A percentile compares a stretch with the other conserved stretches of the same genome.
Conservation (phyloP, 257 asterid species). For the Solanum chmielewskii region DNA sequence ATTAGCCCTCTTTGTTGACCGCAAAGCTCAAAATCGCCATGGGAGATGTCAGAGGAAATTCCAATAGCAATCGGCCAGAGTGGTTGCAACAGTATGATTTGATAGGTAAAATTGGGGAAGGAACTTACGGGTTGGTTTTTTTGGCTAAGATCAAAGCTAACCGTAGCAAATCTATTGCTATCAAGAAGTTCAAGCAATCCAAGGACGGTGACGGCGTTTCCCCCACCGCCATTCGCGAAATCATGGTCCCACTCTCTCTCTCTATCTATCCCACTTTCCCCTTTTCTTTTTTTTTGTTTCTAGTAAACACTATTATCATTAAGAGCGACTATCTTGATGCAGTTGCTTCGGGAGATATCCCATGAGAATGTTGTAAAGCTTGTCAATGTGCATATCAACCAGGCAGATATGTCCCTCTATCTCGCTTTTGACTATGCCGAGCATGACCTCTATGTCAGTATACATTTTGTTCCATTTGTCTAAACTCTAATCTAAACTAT, state of each 20-base stretch:
- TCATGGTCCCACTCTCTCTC: constrained; percentile 41
- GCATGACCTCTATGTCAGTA: constrained; percentile 93
- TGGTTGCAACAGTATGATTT: constrained; percentile 95
- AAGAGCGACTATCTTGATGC: constrained; percentile 9
- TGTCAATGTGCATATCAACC: constrained; percentile 93
- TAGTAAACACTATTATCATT: not conserved
- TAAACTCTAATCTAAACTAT: not conserved
- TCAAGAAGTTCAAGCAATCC: constrained; percentile 96
- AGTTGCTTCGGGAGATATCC: constrained; percentile 95
- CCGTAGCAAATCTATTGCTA: constrained; percentile 76
- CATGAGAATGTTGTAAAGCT: constrained; percentile 95
- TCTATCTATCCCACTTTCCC: not conserved
- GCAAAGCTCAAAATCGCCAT: not conserved
- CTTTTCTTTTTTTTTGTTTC: not conserved
- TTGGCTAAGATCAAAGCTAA: constrained; percentile 76
- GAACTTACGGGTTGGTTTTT: constrained; percentile 93
- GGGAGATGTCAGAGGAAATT: constrained; percentile 14
- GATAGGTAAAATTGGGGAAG: constrained; percentile 94
- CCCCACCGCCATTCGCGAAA: constrained; percentile 98
- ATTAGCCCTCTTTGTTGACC: not conserved
- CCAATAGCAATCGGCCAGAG: constrained; percentile 55
- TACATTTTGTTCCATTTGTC: not conserved
- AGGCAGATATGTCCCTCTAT: constrained; percentile 88
- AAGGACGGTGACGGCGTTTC: constrained; percentile 98
- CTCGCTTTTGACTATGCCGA: constrained; percentile 96